Conservation (phyloP, 1,284 basidiomycete genomes). For the Ganoderma sp. region DNA sequence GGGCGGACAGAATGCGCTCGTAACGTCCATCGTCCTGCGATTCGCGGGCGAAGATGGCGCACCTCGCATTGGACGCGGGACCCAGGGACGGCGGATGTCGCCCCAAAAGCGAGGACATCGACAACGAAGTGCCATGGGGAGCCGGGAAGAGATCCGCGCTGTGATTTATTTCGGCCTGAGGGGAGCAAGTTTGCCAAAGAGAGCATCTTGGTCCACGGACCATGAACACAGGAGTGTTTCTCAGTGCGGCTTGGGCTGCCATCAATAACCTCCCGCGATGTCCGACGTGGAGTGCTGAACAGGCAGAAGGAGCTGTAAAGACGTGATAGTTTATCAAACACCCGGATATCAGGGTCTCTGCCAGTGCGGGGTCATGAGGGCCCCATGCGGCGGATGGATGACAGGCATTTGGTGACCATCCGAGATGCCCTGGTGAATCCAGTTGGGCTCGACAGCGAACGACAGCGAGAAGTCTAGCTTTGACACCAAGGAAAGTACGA, state of each 20-base stretch:
- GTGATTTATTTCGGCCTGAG: neutral
- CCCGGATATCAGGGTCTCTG: slow-evolving; percentile 40
- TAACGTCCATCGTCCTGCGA: neutral
- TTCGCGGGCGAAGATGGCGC: neutral
- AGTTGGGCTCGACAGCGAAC: slow-evolving; percentile 36
- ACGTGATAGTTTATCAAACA: slow-evolving; percentile 32
- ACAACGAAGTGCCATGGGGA: neutral
- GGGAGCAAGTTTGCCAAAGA: neutral
- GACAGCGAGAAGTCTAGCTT: slow-evolving; percentile 44
- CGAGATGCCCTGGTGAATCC: slow-evolving; percentile 43
- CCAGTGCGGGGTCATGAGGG: slow-evolving; percentile 32
- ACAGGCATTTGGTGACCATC: slow-evolving; percentile 45
- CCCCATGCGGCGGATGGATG: slow-evolving; percentile 43
- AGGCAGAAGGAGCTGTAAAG: too few relatives aligned
- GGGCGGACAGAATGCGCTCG: neutral
- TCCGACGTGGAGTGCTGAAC: too few relatives aligned
- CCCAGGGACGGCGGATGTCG: neutral
- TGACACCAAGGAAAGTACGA: slow-evolving; percentile 32
- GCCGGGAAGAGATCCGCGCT: neutral
- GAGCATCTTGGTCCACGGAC: neutral
- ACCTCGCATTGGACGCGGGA: neutral
- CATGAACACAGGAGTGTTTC: neutral
- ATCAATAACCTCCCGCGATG: too few relatives aligned
- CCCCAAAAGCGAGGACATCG: neutral
- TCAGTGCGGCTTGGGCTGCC: neutral